Base-by-base conservation (phyloP, 176 grass and related monocot species). In the Triticum monococcum region DNA sequence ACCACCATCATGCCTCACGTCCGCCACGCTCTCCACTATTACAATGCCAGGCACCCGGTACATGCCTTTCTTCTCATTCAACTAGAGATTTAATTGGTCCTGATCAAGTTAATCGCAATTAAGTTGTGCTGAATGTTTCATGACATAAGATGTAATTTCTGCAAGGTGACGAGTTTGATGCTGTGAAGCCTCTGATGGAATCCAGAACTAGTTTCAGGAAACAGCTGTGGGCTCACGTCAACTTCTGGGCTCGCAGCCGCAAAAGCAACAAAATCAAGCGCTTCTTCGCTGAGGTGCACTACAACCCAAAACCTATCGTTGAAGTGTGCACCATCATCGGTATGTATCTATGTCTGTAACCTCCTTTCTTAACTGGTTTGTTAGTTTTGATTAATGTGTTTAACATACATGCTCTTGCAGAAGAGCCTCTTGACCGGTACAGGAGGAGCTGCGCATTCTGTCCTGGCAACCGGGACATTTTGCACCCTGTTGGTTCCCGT, bases 261-360 rank as follows among this genome's bases (percentile, higher is more conserved):
- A 41, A n/a, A 5, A 72, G 35, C 68, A 72, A 41, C 5, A 72
- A 72, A 5, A 72, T 72, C 68, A 72, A 72, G 68, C 35, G 68
- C 18, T 72, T 72, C 36, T 72, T 72, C 20, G 68, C 68, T n/a
- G 68, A 72, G 68, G 36, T 72, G 36, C 68, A 72, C 68, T 72
- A 28, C 68, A 72, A 23, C 20, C 68, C 36, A 23, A 20, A 57
- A 7, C 65, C 65, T 14, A 68, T 35, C 2, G 65, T 35, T 35
- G 65, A 68, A 68, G 65, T 32, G 17, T 68, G 65, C 65, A 68
- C 3, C 65, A 35, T 68, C 65, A 33, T 68, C 7, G 65, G 65
- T 68, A 68, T 68, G 65, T 68, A 63, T 24, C 60, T 24, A 4
- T 63, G 60, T 1, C 16, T 68, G 3, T 35, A 3, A 68, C 8